Evolutionary conservation across 257 asterid species (phyloP), one percentile per base, ranked within the genome.

Genomic region (Scutellaria barbata): DNA sequence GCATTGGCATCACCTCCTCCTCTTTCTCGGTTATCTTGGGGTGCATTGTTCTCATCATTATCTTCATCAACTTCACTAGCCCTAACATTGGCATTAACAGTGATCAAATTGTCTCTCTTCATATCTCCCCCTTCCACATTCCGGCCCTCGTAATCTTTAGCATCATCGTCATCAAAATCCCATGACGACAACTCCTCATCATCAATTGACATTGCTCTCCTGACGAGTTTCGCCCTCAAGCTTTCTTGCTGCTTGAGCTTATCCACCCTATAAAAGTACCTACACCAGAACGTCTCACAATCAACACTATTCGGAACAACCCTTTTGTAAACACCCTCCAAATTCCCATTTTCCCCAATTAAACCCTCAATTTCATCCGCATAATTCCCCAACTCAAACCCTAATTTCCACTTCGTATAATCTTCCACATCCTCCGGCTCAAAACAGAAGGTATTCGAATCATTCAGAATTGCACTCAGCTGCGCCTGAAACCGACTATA

Each of bases 151-250:
- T 62, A 47, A 20, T 74, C 92, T 0, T 84, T n/a, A n/a, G n/a
- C 92, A 0, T 86, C 95, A 1, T 86, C 93, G 48, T 83, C 97
- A 8, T 92, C 98, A 0, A 86, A 80, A 71, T 93, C 98, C 98
- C 98, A 93, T 0, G 95, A 82, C 46, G 88, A 83, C 45, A 85
- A 95, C 74, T 88, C 97, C 1, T 90, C 96, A n/a, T 82, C 87
- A 56, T 90, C 94, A 40, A 79, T 61, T 0, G 87, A 76, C 63
- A 85, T 87, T 3, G 89, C 92, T 69, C 94, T 83, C 81, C 68
- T 93, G 68, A 93, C 95, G 9, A 90, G 87, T 67, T 75, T 89
- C 25, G 90, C 95, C 68, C 96, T 89, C 54, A 86, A 74, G 37
- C 79, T 89, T 81, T 90, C 98, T 74, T 87, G 92, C 82, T 85